Evolutionary conservation across 2,329 filamentous ascomycete species (phyloP).

Genomic region (Ilyonectria robusta): DNA sequence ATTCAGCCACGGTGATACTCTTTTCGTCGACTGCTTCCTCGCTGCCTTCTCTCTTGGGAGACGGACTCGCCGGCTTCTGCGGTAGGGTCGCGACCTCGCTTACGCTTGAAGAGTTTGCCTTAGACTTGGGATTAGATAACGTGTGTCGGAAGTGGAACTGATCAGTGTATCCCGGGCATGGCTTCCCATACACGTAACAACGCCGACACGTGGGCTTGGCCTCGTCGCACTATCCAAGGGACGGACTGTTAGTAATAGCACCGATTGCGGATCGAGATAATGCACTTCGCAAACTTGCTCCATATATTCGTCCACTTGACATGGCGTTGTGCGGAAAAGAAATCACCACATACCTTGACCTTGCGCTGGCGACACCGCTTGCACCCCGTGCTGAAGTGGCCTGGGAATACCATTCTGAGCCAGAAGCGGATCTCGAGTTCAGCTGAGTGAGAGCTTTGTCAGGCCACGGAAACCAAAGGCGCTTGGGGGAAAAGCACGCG

Average conservation of each 20-base stretch:
- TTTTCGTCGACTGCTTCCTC: too few species aligned
- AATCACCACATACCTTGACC: constrained; percentile 46
- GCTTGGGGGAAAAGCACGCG: too few species aligned
- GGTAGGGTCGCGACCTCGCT: neutral
- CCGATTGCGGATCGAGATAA: too few species aligned
- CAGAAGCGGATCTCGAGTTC: neutral
- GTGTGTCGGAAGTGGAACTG: constrained; percentile 53
- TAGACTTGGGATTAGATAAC: neutral
- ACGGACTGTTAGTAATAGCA: too few species aligned
- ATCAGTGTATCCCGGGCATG: constrained; percentile 53
- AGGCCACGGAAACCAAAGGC: too few species aligned
- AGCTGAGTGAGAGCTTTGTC: too few species aligned
- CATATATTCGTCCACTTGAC: too few species aligned
- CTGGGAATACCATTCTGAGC: constrained; percentile 48
- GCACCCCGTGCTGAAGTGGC: constrained; percentile 50
- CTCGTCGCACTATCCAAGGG: constrained; percentile 49
- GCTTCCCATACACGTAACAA: constrained; percentile 51
- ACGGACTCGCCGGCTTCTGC: neutral
- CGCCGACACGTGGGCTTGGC: constrained; percentile 51
- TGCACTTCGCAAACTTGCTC: too few species aligned
- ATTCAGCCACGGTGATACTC: neutral
- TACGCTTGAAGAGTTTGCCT: neutral
- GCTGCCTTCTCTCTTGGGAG: neutral
- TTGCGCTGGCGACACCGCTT: constrained; percentile 50
- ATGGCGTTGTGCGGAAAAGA: too few species aligned